Percentiles rank a stretch among this genome's conserved stretches.
These are phyloP conservation scores for Apium graveolens DNA, from an alignment of 129 eudicot species.

Conservation along the genomic window DNA sequence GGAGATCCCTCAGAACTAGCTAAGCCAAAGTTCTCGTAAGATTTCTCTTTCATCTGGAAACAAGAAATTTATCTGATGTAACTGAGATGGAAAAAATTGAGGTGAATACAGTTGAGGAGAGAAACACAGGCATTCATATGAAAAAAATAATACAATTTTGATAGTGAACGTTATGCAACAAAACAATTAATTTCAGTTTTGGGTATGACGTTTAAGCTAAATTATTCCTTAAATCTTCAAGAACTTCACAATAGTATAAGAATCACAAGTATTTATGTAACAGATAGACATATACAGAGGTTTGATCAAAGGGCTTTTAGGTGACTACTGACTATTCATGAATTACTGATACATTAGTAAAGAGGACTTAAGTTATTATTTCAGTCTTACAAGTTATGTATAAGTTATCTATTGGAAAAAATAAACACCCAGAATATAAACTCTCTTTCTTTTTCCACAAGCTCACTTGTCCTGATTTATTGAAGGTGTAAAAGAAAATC, in stretches of 20 bases:
- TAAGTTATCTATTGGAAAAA: too few relatives aligned
- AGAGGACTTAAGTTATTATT: too few relatives aligned
- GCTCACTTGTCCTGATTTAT: too few relatives aligned
- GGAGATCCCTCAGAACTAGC: constrained; percentile 46
- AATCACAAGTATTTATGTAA: neutral
- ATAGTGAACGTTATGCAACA: neutral
- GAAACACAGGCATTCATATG: neutral
- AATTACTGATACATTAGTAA: too few relatives aligned
- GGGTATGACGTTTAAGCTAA: neutral
- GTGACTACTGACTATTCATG: too few relatives aligned
- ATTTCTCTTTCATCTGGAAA: constrained; percentile 71
- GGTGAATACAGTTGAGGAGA: neutral
- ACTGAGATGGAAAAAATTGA: neutral
- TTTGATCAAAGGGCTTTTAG: too few relatives aligned
- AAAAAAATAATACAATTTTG: neutral
- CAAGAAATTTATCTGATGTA: neutral
- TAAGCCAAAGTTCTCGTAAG: constrained; percentile 38
- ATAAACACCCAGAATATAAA: too few relatives aligned
- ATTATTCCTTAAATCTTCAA: neutral
- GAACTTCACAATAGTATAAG: neutral
- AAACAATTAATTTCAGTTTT: neutral
- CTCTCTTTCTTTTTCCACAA: too few relatives aligned
- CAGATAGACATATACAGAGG: too few relatives aligned
- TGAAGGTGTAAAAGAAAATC: too few relatives aligned
- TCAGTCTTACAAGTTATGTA: too few relatives aligned